Base-by-base conservation (phyloP, 73 alveolate genomes). In the Uronychia setigera region DNA sequence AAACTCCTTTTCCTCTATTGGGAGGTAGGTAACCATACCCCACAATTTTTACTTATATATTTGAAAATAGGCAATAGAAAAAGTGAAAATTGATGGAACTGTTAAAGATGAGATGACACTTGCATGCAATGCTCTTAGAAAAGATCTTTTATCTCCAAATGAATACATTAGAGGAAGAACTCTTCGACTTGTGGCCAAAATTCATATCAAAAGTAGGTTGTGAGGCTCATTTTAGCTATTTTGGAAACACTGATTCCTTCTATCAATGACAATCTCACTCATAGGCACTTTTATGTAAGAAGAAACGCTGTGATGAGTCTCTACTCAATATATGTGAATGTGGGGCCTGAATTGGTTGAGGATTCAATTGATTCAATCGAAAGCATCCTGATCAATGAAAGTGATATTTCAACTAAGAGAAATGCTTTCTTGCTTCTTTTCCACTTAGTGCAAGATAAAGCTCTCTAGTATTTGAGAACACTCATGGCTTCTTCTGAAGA, bases 91-190 rank as follows among this genome's bases (percentile, higher is more conserved):
- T 33, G 98, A 98, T 82, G 99, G 99, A 9, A 76, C 98, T 33
- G 92, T 97, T 84, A 98, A 98, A 85, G 99, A 97, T 67, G 99
- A 98, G 88, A 96, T 98, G 94, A 96, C 95, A 29, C 86, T 98
- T 74, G 98, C 98, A 57, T 98, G 99, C 92, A 98, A 98, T 92
- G 96, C 98, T 35, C 88, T 98, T 81, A 88, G 99, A 84, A 96
- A 97, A 79, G 99, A 98, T 80, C 92, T 98, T 31, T 96, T 97
- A 58, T 94, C 97, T 81, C 99, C 99, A 11, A 98, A 98, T 86
- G 99, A 98, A 76, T 98, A 93, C 83, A 93, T 98, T 46, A 82
- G 99, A 88, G 99, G 99, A 31, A 92, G 99, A 80, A 98, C 99
- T 29, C 92, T 98, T 26, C 90, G 99, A 82, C 95, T 98, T 34